Conservation (phyloP, 2,329 filamentous ascomycete species). For the Aschersonia sp. region DNA sequence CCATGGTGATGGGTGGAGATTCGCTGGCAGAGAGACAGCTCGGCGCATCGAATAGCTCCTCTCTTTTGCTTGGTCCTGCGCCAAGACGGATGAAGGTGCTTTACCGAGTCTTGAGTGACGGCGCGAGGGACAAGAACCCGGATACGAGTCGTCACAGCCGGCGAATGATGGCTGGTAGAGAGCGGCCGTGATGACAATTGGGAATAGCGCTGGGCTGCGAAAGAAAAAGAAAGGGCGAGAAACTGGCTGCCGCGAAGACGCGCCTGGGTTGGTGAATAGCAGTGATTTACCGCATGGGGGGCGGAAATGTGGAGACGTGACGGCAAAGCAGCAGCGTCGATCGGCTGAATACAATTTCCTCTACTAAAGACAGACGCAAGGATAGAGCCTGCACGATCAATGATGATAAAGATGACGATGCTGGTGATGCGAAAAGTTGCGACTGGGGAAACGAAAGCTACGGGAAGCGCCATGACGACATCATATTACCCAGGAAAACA, state of each 20-base stretch:
- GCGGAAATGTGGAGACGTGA: not conserved
- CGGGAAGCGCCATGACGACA: too few species aligned
- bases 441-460: too few species aligned
- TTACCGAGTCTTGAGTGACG: too few species aligned
- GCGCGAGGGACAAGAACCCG: too few species aligned
- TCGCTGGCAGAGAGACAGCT: not conserved
- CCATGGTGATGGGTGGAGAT: conserved; percentile 19
- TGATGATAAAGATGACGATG: too few species aligned
- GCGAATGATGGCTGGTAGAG: not conserved
- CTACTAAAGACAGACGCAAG: too few species aligned
- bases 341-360: too few species aligned
- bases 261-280: not conserved
- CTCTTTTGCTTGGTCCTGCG: not conserved
- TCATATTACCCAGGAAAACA: too few species aligned
- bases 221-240: not conserved
- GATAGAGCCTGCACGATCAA: too few species aligned
- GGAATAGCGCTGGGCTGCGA: not conserved
- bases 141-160: not conserved
- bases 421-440: too few species aligned
- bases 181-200: not conserved
- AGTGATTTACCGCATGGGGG: not conserved
- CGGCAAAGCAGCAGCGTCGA: too few species aligned
- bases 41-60: not conserved
- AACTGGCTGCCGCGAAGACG: not conserved
- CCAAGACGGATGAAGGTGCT: not conserved